Evolutionary conservation across 2,329 filamentous ascomycete genomes (phyloP), one percentile per base, ranked within the genome.

Genomic region (Aspergillus quadrilineatus): DNA sequence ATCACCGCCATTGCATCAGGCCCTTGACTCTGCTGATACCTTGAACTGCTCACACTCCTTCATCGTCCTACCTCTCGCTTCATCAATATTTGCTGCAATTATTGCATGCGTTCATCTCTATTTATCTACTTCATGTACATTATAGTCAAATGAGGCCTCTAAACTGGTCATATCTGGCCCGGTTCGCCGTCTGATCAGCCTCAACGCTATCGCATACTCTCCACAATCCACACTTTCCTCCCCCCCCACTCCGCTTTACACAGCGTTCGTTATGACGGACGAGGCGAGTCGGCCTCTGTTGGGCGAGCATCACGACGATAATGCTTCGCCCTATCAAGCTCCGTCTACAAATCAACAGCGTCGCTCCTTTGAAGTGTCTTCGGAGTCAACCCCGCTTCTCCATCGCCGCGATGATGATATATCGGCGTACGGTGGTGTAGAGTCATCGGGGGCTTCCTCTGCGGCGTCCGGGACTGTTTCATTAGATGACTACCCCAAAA

Each of bases 361-460:
- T 26, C 62, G 51, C 53, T 63, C 71, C 15, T 75, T 71, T 47
- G 66, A 71, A 53, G 56, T 73, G 14, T 70, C 73, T 8, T 75
- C 74, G 17, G 76, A 78, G 64, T 76, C 74, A 10, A 76, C 76
- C 28, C 76, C 76, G 26, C 70, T 78, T 14, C 65, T 78, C 14
- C 64, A 67, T 30, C 70, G 65, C 53, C 70, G 67, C 22, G 67
- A 74, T 48, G 66, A 73, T 58, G 69, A 71, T 15, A 48, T 66
- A 15, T 49, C 61, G 29, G 59, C 58, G 14, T 75, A 76, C 56
- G 67, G 70, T 54, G 66, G 69, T 50, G 67, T 66, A n/a, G 62
- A 67, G 47, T 57, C 61, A 52, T 50, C 57, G 49, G 51, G 64
- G 61, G 45, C 60, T 50, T 50, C 67, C 43, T 67, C 68, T 41